Evolutionary conservation across 345 rosid species (phyloP).

Genomic region (Geranium rotundifolium): DNA sequence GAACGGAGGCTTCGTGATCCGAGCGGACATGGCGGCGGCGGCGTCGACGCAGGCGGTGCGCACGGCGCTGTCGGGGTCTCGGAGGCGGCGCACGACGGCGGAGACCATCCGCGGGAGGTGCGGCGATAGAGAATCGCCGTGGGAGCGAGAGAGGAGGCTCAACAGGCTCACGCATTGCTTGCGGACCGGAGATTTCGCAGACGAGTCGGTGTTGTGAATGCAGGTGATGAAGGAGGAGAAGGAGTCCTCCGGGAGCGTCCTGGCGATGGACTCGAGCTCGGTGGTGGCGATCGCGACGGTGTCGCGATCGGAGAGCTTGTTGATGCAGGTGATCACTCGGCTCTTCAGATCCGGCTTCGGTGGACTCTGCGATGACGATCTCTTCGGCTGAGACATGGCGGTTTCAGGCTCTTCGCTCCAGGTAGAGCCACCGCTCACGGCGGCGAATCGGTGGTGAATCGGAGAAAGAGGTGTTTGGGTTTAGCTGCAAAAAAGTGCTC

Average conservation of each 20-base stretch:
- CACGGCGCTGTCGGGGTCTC: slow-evolving; percentile 74
- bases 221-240: slow-evolving; percentile 67
- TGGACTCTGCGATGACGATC: slow-evolving; percentile 15
- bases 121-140: slow-evolving; percentile 61
- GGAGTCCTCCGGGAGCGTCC: slow-evolving; percentile 33
- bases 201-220: slow-evolving; percentile 63
- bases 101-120: slow-evolving; percentile 71
- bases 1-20: slow-evolving; percentile 43
- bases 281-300: slow-evolving; percentile 61
- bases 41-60: slow-evolving; percentile 75
- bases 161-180: slow-evolving; percentile 67
- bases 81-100: slow-evolving; percentile 64
- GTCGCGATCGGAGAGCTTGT: slow-evolving; percentile 96
- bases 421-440: no score
- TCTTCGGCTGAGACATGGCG: no score
- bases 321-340: slow-evolving; percentile 72
- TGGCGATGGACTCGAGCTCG: slow-evolving; percentile 80
- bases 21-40: slow-evolving; percentile 49
- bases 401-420: no score
- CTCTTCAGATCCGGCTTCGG: slow-evolving; percentile 39
- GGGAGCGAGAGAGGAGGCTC: slow-evolving; percentile 59
- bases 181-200: slow-evolving; percentile 61
- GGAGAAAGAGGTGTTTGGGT: no score
- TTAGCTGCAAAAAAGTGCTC: no score
- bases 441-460: no score